phyloP scores from a whole-genome alignment of 805 yeast genomes.

The Brettanomyces bruxellensis region DNA sequence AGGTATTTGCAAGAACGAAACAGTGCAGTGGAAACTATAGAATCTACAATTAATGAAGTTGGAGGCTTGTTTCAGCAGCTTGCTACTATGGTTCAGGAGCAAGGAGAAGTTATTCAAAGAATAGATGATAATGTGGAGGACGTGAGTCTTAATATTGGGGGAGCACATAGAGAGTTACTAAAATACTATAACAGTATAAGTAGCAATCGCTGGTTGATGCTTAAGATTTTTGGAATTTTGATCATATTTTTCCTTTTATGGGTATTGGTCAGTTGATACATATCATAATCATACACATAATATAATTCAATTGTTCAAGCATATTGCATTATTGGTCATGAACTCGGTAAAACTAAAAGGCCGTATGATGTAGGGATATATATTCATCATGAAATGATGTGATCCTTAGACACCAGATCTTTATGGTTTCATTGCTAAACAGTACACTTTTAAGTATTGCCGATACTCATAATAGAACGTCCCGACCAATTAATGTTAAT shows the following conservation, averaged over 20 bases:
- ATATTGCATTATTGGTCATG: no score
- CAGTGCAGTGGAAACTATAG: conserved; percentile 91
- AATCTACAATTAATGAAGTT: conserved; percentile 93
- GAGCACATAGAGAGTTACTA: conserved; percentile 89
- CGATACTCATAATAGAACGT: no score
- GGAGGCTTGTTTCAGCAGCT: conserved; percentile 90
- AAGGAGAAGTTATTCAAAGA: conserved; percentile 91
- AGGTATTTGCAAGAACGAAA: conserved; percentile 76
- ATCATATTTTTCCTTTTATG: conserved; percentile 67
- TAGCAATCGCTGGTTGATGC: conserved; percentile 86
- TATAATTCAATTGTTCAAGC: no score
- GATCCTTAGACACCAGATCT: no score
- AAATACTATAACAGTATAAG: conserved; percentile 84
- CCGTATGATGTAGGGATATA: no score
- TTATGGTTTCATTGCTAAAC: no score
- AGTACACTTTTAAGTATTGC: no score
- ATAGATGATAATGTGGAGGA: conserved; percentile 95
- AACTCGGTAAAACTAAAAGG: no score
- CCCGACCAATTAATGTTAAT: no score
- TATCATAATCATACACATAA: neutral
- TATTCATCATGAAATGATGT: no score
- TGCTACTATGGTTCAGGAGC: conserved; percentile 96
- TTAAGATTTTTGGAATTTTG: conserved; percentile 81
- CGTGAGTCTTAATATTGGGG: conserved; percentile 76
- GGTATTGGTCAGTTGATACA: conserved; percentile 58